Conservation (phyloP, 441 rosid species). For the Eutrema salsugineum region DNA sequence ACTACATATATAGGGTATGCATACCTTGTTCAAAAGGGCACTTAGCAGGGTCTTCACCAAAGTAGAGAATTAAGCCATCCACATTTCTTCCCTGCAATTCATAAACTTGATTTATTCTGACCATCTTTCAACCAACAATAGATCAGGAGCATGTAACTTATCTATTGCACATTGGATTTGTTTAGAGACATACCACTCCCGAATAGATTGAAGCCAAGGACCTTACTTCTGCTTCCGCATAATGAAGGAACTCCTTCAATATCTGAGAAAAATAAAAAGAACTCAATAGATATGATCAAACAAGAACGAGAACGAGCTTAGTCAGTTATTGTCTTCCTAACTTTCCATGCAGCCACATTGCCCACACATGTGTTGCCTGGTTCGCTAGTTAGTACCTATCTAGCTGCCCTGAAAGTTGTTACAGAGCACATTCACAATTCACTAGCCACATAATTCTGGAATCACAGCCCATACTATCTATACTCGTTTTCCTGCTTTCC, state of each 20-base stretch:
- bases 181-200: slow-evolving; percentile 60
- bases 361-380: not conserved
- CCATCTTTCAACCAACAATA: not conserved
- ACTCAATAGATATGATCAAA: not conserved
- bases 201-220: slow-evolving; percentile 82
- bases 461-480: not conserved
- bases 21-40: slow-evolving; percentile 96
- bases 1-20: not conserved
- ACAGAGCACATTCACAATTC: not conserved
- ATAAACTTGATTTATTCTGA: not conserved
- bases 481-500: not conserved
- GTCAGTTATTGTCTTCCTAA: not conserved
- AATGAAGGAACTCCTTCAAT: slow-evolving; percentile 70
- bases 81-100: slow-evolving; percentile 78
- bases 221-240: slow-evolving; percentile 89
- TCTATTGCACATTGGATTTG: not conserved
- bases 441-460: not conserved
- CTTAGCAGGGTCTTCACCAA: slow-evolving; percentile 96
- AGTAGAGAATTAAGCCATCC: slow-evolving; percentile 86
- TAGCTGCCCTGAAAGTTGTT: not conserved
- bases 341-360: not conserved
- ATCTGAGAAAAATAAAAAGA: slow-evolving; percentile 37
- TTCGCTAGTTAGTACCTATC: not conserved
- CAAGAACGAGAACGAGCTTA: not conserved
- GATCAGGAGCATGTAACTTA: not conserved